Evolutionary conservation across 768 basidiomycete genomes (phyloP).

Genomic region (Tulasnella sp.): DNA sequence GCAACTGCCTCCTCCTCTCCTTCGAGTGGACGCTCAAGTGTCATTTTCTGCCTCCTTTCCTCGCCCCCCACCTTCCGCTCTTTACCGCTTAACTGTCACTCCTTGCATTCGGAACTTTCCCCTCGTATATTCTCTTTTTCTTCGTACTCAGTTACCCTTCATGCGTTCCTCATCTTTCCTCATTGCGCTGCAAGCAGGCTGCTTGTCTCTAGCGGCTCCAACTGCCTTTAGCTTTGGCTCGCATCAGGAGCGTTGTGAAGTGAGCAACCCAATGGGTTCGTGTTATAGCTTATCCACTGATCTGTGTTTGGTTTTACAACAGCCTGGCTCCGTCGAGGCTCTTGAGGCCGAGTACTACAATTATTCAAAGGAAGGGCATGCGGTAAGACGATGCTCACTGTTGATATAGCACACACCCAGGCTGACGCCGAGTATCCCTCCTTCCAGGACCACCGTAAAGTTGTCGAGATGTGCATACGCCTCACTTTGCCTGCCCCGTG

Average conservation of each 20-base stretch:
- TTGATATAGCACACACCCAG: neutral
- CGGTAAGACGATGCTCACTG: neutral
- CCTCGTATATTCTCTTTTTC: no score
- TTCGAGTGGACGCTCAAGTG: no score
- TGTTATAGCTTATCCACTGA: neutral
- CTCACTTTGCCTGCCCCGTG: neutral
- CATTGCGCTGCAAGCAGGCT: constrained; percentile 1
- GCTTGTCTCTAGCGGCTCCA: neutral
- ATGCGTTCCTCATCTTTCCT: constrained; percentile 10
- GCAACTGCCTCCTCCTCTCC: no score
- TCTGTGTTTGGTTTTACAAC: no score
- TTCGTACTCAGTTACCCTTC: no score
- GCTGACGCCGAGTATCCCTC: neutral
- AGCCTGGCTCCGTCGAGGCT: neutral
- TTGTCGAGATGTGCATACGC: constrained; percentile 3
- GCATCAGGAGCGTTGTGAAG: neutral
- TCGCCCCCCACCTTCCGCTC: no score
- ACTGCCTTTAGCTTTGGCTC: neutral
- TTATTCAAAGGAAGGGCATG: neutral
- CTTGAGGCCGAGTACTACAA: neutral
- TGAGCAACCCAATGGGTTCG: neutral
- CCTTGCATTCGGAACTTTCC: no score
- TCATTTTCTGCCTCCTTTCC: no score
- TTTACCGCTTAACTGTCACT: no score
- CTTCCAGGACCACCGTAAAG: neutral